Percentiles rank a stretch among this genome's conserved stretches.
These are phyloP conservation scores for Penicillium bovifimosum DNA, from an alignment of 495 filamentous ascomycete species.

Conservation along the genomic window DNA sequence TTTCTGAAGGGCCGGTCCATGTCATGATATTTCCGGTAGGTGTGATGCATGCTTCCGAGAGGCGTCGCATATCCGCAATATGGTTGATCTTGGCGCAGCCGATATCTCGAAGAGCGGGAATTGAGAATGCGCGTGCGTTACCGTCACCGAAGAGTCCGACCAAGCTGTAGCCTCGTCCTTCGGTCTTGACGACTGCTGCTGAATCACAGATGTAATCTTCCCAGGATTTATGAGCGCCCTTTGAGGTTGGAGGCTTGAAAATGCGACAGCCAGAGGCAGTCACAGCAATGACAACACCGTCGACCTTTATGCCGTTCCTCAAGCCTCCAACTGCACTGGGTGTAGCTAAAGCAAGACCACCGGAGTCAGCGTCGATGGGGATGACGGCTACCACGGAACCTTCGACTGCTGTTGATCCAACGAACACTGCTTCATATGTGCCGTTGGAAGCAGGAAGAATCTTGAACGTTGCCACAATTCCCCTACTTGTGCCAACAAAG, in stretches of 20 bases:
- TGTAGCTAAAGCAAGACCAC: conserved; percentile 68
- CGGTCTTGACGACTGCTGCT: conserved; percentile 66
- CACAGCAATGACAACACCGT: conserved; percentile 65
- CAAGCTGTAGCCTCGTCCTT: conserved; percentile 68
- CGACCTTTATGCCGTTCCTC: conserved; percentile 60
- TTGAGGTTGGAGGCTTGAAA: conserved; percentile 76
- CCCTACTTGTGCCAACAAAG: conserved; percentile 83
- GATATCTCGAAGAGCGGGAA: conserved; percentile 83
- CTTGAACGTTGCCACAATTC: conserved; percentile 83
- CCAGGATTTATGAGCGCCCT: conserved; percentile 85
- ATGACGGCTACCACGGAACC: conserved; percentile 69
- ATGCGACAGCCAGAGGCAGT: conserved; percentile 71
- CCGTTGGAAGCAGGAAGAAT: conserved; percentile 67
- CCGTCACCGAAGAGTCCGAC: conserved; percentile 81
- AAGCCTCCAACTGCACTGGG: conserved; percentile 65
- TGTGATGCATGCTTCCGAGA: conserved; percentile 61
- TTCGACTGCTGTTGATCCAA: conserved; percentile 58
- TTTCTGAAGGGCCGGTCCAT: conserved; percentile 86
- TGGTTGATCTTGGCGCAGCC: conserved; percentile 56
- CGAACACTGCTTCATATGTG: conserved; percentile 66
- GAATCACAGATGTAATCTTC: conserved; percentile 75
- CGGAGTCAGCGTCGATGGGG: conserved; percentile 73
- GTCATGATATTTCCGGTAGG: conserved; percentile 73
- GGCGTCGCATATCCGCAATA: conserved; percentile 66
- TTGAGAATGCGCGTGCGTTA: conserved; percentile 68